Conservation (phyloP, 352 stramenopile species). For the Pilasporangium apinafurcum region DNA sequence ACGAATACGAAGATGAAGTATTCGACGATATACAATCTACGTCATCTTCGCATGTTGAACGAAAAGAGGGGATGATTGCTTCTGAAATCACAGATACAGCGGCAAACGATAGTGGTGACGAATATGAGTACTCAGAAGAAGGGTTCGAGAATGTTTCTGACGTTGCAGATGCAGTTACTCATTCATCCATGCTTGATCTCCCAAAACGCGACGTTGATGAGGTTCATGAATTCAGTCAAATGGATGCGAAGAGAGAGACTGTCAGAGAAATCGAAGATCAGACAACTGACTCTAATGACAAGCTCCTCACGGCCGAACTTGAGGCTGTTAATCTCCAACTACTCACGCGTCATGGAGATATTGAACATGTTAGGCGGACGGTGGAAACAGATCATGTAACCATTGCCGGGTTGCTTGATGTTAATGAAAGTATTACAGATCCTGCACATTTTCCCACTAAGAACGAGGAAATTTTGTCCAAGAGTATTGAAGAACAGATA, state of each 20-base stretch:
- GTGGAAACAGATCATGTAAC: background rate
- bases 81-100: background rate
- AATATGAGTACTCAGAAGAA: conserved; percentile 26
- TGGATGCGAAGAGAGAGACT: background rate
- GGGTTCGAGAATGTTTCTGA: conserved; percentile 23
- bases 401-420: background rate
- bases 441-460: conserved; percentile 3
- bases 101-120: conserved; percentile 2
- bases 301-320: conserved; percentile 4
- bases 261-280: background rate
- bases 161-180: background rate
- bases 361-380: too few relatives aligned
- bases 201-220: too few relatives aligned
- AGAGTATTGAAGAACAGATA: conserved; percentile 61
- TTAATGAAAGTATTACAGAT: background rate
- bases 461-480: conserved; percentile 35
- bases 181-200: too few relatives aligned
- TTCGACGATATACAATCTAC: conserved; percentile 27
- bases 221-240: too few relatives aligned
- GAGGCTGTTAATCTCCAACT: background rate
- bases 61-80: background rate
- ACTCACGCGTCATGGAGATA: too few relatives aligned
- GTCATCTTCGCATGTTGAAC: conserved; percentile 3
- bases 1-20: conserved; percentile 39
- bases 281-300: background rate